These are phyloP conservation scores for Phytophthora fragariae DNA, from an alignment of 352 stramenopile species.

Conservation along the genomic window DNA sequence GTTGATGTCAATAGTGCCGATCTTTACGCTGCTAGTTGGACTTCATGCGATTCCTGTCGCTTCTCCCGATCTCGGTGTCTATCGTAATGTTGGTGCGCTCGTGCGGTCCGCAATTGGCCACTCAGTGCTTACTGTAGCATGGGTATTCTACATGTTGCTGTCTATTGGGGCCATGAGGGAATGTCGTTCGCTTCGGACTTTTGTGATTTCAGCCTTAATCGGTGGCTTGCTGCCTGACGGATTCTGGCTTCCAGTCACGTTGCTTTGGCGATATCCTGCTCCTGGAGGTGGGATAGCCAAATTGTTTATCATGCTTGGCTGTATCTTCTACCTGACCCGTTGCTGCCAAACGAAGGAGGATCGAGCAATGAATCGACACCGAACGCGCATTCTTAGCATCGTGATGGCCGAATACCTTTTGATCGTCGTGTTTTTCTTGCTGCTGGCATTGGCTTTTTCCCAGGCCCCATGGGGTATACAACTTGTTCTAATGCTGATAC, in stretches of 20 bases:
- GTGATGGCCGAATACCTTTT: slow-evolving; percentile 17
- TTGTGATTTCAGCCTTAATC: not conserved
- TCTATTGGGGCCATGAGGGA: slow-evolving; percentile 13
- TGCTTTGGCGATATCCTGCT: slow-evolving; percentile 27
- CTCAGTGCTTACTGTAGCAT: slow-evolving; percentile 10
- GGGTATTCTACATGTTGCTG: slow-evolving; percentile 25
- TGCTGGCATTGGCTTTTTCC: slow-evolving; percentile 36
- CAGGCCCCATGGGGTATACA: slow-evolving; percentile 31
- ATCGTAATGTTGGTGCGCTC: slow-evolving; percentile 3
- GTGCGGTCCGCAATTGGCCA: slow-evolving; percentile 25
- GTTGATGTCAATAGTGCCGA: slow-evolving; percentile 21
- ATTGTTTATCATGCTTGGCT: slow-evolving; percentile 1
- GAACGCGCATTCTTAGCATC: slow-evolving; percentile 11
- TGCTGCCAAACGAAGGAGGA: slow-evolving; percentile 3
- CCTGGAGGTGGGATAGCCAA: slow-evolving; percentile 21
- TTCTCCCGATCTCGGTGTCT: slow-evolving; percentile 20
- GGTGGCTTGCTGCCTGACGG: slow-evolving; percentile 23
- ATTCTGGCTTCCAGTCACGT: slow-evolving; percentile 17
- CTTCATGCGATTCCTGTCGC: slow-evolving; percentile 25
- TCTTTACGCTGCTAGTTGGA: slow-evolving; percentile 19
- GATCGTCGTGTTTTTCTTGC: slow-evolving; percentile 31
- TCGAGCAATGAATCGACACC: slow-evolving; percentile 3
- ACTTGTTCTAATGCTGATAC: slow-evolving; percentile 32
- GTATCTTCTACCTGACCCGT: slow-evolving; percentile 18
- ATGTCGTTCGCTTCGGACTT: not conserved